A percentile compares a stretch with the other conserved stretches of the same genome.
phyloP scores from a whole-genome alignment of 495 filamentous ascomycete genomes.

The Cudoniella acicularis region DNA sequence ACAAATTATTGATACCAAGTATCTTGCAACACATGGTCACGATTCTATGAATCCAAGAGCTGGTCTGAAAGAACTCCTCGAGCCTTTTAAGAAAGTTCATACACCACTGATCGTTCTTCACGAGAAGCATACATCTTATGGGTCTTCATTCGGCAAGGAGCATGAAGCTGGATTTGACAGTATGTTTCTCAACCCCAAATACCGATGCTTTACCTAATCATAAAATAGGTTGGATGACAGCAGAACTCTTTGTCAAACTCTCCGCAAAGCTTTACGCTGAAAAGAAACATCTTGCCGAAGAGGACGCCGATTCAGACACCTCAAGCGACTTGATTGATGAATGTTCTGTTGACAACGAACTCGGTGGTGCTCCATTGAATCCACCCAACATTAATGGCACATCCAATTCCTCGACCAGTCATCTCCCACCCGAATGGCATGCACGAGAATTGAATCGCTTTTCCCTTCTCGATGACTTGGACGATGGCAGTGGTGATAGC shows the following conservation, averaged over 20 bases:
- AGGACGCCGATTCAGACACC: not conserved
- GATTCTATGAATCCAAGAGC: slow-evolving; percentile 15
- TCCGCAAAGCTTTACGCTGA: slow-evolving; percentile 46
- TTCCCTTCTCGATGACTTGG: not conserved
- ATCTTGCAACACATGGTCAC: slow-evolving; percentile 46
- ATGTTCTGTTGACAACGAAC: not conserved
- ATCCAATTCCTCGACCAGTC: not conserved
- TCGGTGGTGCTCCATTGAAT: not conserved
- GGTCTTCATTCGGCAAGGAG: slow-evolving; percentile 17
- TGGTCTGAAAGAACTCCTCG: slow-evolving; percentile 12
- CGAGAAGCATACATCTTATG: slow-evolving; percentile 24
- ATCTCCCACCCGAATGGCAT: not conserved
- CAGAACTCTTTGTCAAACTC: slow-evolving; percentile 60
- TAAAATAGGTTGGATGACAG: slow-evolving; percentile 51
- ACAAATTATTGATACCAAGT: slow-evolving; percentile 72
- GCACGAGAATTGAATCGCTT: not conserved
- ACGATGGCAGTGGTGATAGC: not conserved
- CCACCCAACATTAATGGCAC: not conserved
- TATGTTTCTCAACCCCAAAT: slow-evolving; percentile 13
- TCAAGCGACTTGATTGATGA: not conserved
- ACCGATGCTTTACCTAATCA: not conserved
- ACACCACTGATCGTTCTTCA: slow-evolving; percentile 41
- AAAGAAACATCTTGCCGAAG: not conserved
- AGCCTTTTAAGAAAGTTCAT: slow-evolving; percentile 10
- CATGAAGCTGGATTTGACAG: slow-evolving; percentile 78